phyloP scores from a whole-genome alignment of 2,329 filamentous ascomycete species.

The Aspergillus japonicus region DNA sequence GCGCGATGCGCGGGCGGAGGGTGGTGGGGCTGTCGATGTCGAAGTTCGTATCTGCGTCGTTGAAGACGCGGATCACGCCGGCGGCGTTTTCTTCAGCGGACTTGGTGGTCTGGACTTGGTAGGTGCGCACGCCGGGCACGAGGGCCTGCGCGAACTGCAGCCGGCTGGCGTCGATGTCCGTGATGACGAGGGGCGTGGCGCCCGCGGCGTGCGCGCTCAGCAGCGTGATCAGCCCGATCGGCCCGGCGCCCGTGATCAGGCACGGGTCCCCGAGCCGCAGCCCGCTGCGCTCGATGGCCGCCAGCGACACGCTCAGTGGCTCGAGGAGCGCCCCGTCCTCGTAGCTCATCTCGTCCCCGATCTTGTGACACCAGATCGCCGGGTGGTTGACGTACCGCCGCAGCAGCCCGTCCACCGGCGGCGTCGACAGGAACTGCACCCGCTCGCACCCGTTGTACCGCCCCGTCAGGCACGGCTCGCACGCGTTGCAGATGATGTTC shows the following conservation, averaged over 20 bases:
- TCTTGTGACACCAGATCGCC: slow-evolving; percentile 93
- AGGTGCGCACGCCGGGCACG: slow-evolving; percentile 74
- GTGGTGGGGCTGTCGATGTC: slow-evolving; percentile 43
- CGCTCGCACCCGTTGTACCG: slow-evolving; percentile 92
- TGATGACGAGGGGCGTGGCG: slow-evolving; percentile 87
- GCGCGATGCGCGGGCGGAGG: slow-evolving; percentile 73
- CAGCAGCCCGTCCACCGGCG: slow-evolving; percentile 81
- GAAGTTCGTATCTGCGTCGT: slow-evolving; percentile 40
- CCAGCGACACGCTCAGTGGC: slow-evolving; percentile 83
- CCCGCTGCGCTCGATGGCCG: slow-evolving; percentile 79
- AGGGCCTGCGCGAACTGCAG: slow-evolving; percentile 81
- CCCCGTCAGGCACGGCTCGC: slow-evolving; percentile 86
- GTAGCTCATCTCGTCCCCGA: slow-evolving; percentile 77
- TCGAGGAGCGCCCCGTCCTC: slow-evolving; percentile 90
- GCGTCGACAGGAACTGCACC: slow-evolving; percentile 85
- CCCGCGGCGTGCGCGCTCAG: slow-evolving; percentile 83
- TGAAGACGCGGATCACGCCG: slow-evolving; percentile 68
- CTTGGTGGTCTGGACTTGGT: slow-evolving; percentile 49
- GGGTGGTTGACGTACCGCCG: slow-evolving; percentile 94
- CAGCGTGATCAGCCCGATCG: slow-evolving; percentile 86
- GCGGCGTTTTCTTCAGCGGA: slow-evolving; percentile 68
- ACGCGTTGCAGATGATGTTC: slow-evolving; percentile 86
- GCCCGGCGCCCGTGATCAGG: slow-evolving; percentile 86
- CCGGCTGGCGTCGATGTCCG: slow-evolving; percentile 86
- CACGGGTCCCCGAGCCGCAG: slow-evolving; percentile 82